Evolutionary conservation across 2,329 filamentous ascomycete species (phyloP).

Genomic region (Nothomitra cinnamomea): DNA sequence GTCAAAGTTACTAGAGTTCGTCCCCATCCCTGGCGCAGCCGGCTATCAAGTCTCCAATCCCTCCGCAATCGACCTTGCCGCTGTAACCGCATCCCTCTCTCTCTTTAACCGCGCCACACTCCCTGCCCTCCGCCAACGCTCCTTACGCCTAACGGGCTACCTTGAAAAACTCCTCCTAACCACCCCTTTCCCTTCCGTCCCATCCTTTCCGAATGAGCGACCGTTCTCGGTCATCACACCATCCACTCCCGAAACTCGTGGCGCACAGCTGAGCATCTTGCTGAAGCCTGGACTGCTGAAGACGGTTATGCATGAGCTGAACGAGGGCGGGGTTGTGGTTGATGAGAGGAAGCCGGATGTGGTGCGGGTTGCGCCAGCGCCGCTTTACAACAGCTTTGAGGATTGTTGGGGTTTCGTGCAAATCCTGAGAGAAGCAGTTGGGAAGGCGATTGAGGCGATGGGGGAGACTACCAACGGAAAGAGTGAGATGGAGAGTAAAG

Average conservation of each 20-base stretch:
- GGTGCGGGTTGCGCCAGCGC: conserved; percentile 66
- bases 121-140: conserved; percentile 49
- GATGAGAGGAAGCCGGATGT: conserved; percentile 79
- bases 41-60: conserved; percentile 82
- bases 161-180: conserved; percentile 47
- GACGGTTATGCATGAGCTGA: conserved; percentile 43
- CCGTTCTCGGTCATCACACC: conserved; percentile 54
- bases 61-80: conserved; percentile 58
- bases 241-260: conserved; percentile 45
- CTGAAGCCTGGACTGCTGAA: conserved; percentile 54
- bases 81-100: conserved; percentile 54
- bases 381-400: conserved; percentile 64
- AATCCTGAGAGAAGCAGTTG: conserved; percentile 30
- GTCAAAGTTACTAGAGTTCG: conserved; percentile 33
- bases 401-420: conserved; percentile 50
- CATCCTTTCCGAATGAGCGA: background rate
- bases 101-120: conserved; percentile 61
- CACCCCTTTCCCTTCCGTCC: conserved; percentile 7
- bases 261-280: conserved; percentile 62
- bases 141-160: conserved; percentile 57
- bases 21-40: conserved; percentile 58
- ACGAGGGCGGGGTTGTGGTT: conserved; percentile 53
- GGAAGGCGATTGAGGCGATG: background rate
- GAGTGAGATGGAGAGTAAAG: background rate
- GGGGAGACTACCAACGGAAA: background rate